phyloP scores from a whole-genome alignment of 352 stramenopile species.

The Pythium vanterpoolii region DNA sequence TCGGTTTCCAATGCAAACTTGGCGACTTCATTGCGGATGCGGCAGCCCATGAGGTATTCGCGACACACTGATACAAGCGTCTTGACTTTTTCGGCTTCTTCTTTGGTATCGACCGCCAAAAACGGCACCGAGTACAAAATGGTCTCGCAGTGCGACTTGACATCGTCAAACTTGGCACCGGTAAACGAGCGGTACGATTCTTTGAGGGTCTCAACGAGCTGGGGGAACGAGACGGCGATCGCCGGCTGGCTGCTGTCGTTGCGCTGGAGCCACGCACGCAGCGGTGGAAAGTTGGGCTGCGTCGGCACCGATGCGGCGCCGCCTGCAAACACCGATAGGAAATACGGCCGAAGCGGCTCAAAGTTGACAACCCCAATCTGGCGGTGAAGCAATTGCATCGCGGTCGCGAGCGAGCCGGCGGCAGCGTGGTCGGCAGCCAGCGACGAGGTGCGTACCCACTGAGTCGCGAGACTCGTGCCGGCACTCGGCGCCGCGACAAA shows the following conservation, averaged over 20 bases:
- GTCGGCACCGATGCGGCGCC: constrained; percentile 77
- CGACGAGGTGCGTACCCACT: constrained; percentile 96
- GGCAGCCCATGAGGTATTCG: constrained; percentile 98
- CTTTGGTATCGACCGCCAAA: constrained; percentile 90
- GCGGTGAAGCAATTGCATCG: constrained; percentile 97
- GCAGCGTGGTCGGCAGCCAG: constrained; percentile 97
- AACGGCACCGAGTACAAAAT: constrained; percentile 96
- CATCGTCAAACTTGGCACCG: constrained; percentile 97
- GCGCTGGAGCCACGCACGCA: constrained; percentile 82
- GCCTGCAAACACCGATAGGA: constrained; percentile 84
- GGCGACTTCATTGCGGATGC: constrained; percentile 90
- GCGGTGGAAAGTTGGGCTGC: constrained; percentile 73
- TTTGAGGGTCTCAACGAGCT: constrained; percentile 93
- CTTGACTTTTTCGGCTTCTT: constrained; percentile 93
- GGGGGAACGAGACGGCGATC: constrained; percentile 85
- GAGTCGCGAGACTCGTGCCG: constrained; percentile 84
- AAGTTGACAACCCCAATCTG: constrained; percentile 99
- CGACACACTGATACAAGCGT: constrained; percentile 94
- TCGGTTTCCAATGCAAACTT: constrained; percentile 64
- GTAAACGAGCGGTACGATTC: constrained; percentile 97
- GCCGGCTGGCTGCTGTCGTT: constrained; percentile 87
- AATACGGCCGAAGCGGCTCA: constrained; percentile 90
- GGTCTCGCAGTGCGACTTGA: constrained; percentile 89
- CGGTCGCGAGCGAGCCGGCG: constrained; percentile 94
- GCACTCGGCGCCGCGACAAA: constrained; percentile 91